Evolutionary conservation across 2,329 filamentous ascomycete genomes (phyloP).

Genomic region (Paecilomyces dactylethromorphus): DNA sequence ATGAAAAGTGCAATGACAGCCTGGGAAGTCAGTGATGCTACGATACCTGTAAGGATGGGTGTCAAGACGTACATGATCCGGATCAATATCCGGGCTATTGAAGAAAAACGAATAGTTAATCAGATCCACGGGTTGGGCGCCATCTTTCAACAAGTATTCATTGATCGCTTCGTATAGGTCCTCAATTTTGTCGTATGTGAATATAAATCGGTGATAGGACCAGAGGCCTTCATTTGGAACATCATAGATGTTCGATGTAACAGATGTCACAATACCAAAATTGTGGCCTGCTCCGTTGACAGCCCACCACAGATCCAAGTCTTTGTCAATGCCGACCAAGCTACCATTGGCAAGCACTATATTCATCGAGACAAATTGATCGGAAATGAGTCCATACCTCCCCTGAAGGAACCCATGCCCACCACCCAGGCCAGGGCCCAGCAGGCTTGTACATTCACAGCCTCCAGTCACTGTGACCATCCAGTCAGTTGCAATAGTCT

Average conservation of each 20-base stretch:
- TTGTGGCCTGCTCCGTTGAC: constrained; percentile 53
- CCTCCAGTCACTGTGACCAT: constrained; percentile 37
- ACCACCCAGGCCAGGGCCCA: constrained; percentile 50
- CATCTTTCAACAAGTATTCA: constrained; percentile 37
- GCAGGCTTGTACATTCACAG: constrained; percentile 46
- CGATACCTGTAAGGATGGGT: neutral
- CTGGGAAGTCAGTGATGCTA: constrained; percentile 1
- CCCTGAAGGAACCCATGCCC: constrained; percentile 53
- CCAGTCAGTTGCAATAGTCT: neutral
- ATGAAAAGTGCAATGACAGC: constrained; percentile 25
- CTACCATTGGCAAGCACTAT: constrained; percentile 48
- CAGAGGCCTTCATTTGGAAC: constrained; percentile 24
- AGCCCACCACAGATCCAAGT: constrained; percentile 51
- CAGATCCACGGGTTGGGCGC: constrained; percentile 39
- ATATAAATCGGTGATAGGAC: constrained; percentile 39
- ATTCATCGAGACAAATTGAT: constrained; percentile 48
- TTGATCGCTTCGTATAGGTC: constrained; percentile 43
- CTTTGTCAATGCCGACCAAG: constrained; percentile 24
- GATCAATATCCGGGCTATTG: constrained; percentile 17
- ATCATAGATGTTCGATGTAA: constrained; percentile 44
- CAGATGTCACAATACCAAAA: constrained; percentile 50
- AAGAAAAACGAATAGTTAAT: constrained; percentile 42
- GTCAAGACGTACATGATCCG: constrained; percentile 12
- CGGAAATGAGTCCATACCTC: constrained; percentile 46
- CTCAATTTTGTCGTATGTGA: constrained; percentile 45